These are phyloP conservation scores for Vigna nakashimae DNA, from an alignment of 306 rosid species.

Conservation along the genomic window DNA sequence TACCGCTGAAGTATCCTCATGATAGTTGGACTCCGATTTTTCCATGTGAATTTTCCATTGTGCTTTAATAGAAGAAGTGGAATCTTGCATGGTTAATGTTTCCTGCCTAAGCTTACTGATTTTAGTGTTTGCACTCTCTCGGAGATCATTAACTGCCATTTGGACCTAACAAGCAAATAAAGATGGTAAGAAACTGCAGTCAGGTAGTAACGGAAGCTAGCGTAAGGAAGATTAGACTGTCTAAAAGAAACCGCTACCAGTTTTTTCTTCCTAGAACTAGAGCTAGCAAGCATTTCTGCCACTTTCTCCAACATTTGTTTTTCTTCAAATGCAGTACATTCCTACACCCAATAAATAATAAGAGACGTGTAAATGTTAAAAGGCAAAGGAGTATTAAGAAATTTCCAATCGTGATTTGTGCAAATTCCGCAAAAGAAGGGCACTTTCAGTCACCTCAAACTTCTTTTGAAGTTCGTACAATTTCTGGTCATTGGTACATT, in stretches of 20 bases:
- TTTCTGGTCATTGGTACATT: conserved; percentile 75
- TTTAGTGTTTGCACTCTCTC: conserved; percentile 87
- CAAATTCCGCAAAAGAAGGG: conserved; percentile 15
- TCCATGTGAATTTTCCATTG: conserved; percentile 90
- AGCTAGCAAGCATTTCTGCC: conserved; percentile 91
- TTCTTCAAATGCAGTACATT: conserved; percentile 94
- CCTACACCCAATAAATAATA: conserved; percentile 54
- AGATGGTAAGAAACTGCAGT: conserved; percentile 19
- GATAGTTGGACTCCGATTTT: conserved; percentile 78
- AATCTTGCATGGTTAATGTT: conserved; percentile 86
- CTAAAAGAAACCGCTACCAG: conserved; percentile 61
- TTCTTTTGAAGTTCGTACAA: conserved; percentile 84
- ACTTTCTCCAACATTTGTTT: conserved; percentile 85
- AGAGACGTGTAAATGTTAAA: conserved; percentile 25
- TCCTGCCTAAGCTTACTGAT: conserved; percentile 76
- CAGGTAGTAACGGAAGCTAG: conserved; percentile 15
- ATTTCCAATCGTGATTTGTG: conserved; percentile 24
- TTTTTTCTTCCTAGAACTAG: conserved; percentile 88
- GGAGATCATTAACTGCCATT: conserved; percentile 84
- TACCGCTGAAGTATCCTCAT: conserved; percentile 80
- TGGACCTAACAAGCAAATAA: conserved; percentile 66
- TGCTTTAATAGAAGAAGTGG: conserved; percentile 77
- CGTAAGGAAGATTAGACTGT: conserved; percentile 2
- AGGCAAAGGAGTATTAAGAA: not conserved
- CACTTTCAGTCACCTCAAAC: conserved; percentile 76